Percentiles rank a stretch among this genome's conserved stretches.
These are phyloP conservation scores for Syzygium syzygioides DNA, from an alignment of 441 rosid species.

Conservation along the genomic window DNA sequence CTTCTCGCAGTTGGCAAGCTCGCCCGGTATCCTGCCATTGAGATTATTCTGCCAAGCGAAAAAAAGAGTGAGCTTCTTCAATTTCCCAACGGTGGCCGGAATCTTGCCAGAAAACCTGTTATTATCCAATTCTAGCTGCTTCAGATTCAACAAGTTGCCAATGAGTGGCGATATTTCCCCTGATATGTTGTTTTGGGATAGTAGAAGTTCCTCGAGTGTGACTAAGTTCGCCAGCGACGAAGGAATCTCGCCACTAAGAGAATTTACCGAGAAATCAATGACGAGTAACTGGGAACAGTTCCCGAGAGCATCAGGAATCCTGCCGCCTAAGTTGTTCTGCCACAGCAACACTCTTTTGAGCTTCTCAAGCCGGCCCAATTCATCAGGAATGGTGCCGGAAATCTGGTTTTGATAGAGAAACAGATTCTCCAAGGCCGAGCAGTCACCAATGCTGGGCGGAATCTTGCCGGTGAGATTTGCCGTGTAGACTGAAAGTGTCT, in stretches of 20 bases:
- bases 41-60: conserved; percentile 72
- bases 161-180: conserved; percentile 40
- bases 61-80: conserved; percentile 53
- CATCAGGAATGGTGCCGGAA: conserved; percentile 48
- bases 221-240: conserved; percentile 30
- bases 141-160: conserved; percentile 41
- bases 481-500: conserved; percentile 56
- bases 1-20: conserved; percentile 45
- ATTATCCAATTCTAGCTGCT: conserved; percentile 64
- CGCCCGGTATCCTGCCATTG: conserved; percentile 48
- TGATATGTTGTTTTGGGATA: conserved; percentile 51
- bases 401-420: conserved; percentile 57
- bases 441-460: conserved; percentile 50
- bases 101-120: conserved; percentile 46
- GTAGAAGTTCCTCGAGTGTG: conserved; percentile 50
- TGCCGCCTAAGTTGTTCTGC: conserved; percentile 54
- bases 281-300: conserved; percentile 41
- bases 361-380: conserved; percentile 37
- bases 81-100: conserved; percentile 45
- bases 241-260: conserved; percentile 41
- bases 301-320: conserved; percentile 43
- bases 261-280: conserved; percentile 60
- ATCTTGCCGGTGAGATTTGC: conserved; percentile 52
- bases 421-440: conserved; percentile 47
- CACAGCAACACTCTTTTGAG: conserved; percentile 51